Conservation (phyloP, 1,284 basidiomycete species). For the Calocybe gambosa region DNA sequence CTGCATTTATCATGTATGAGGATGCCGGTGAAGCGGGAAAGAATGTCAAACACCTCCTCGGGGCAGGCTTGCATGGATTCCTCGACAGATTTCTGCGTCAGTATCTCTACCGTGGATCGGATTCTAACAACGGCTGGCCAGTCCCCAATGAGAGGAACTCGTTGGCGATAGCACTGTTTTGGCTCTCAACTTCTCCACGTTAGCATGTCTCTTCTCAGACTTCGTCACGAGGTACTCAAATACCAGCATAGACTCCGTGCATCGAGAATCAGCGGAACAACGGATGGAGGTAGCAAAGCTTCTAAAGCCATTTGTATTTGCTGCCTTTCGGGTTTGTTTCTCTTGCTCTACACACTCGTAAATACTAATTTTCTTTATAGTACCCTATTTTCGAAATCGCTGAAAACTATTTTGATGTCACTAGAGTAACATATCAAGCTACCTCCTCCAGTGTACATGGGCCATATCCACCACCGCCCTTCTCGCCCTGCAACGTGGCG, state of each 20-base stretch:
- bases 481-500: constrained; percentile 23
- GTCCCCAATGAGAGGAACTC: constrained; percentile 37
- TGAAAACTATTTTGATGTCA: constrained; percentile 20
- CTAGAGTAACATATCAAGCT: constrained; percentile 7
- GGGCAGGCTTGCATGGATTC: constrained; percentile 36
- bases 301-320: constrained; percentile 39
- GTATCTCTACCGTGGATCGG: constrained; percentile 32
- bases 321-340: constrained; percentile 41
- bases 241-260: constrained; percentile 27
- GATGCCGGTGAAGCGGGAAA: constrained; percentile 47
- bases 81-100: constrained; percentile 33
- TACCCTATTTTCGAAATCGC: constrained; percentile 27
- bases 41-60: constrained; percentile 48
- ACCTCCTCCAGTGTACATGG: constrained; percentile 15
- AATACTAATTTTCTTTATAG: constrained; percentile 16
- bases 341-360: not conserved
- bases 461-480: constrained; percentile 23
- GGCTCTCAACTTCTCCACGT: constrained; percentile 39
- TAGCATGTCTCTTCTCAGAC: constrained; percentile 13
- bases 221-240: constrained; percentile 4
- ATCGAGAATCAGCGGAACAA: constrained; percentile 29
- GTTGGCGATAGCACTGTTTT: constrained; percentile 41
- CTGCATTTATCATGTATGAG: constrained; percentile 54
- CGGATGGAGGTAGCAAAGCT: constrained; percentile 30
- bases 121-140: constrained; percentile 41